Percentiles rank a stretch among this genome's conserved stretches.
phyloP scores from a whole-genome alignment of 2,329 filamentous ascomycete species.

The Colletotrichum tamarilloi region DNA sequence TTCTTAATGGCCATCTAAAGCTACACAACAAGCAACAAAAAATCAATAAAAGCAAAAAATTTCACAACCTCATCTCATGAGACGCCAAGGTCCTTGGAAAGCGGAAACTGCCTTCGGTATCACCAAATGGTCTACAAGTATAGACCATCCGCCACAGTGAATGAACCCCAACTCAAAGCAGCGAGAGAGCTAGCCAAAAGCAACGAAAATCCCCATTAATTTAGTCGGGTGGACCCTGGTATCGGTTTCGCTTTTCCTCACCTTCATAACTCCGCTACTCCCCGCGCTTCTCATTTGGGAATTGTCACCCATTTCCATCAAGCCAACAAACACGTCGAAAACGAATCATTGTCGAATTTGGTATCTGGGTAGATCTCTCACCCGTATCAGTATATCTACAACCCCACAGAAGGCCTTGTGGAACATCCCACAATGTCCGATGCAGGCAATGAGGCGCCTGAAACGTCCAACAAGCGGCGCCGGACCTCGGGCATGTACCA shows the following conservation, averaged over 20 bases:
- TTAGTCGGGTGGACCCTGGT: not conserved
- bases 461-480: conserved; percentile 22
- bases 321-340: not conserved
- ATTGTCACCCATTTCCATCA: not conserved
- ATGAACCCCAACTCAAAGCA: not conserved
- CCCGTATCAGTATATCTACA: not conserved
- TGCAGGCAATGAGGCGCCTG: conserved; percentile 10
- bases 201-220: not conserved
- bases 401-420: not conserved
- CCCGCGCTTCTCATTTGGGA: not conserved
- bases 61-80: no score
- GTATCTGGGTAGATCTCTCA: not conserved
- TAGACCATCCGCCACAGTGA: not conserved
- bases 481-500: conserved; percentile 31
- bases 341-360: not conserved
- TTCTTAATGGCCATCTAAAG: no score
- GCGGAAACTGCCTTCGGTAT: not conserved
- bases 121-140: not conserved
- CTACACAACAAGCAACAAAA: no score
- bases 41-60: rapidly evolving
- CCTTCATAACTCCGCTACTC: conserved; percentile 28
- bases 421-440: conserved; percentile 4
- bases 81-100: not conserved
- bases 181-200: conserved; percentile 6
- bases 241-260: conserved; percentile 5